Conservation (phyloP, 1,284 basidiomycete species). For the Clitocybe nebularis region DNA sequence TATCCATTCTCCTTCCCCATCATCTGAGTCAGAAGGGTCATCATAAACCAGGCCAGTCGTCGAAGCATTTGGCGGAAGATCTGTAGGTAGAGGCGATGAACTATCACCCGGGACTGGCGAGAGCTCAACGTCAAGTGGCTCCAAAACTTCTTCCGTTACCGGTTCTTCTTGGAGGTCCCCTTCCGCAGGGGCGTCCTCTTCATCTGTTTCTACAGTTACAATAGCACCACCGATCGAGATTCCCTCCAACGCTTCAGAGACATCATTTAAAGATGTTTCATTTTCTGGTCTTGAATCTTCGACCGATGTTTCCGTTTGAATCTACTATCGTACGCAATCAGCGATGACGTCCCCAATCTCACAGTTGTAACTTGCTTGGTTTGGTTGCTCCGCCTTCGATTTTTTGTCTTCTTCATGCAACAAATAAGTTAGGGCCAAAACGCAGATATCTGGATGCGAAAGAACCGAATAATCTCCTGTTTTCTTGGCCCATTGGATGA, state of each 20-base stretch:
- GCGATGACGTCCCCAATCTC: no score
- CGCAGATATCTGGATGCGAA: constrained; percentile 87
- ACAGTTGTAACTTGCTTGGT: constrained; percentile 17
- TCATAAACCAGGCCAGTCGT: constrained; percentile 49
- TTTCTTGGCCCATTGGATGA: constrained; percentile 90
- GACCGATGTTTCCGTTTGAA: neutral
- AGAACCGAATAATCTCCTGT: constrained; percentile 96
- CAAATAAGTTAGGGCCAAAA: constrained; percentile 87
- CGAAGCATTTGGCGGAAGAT: constrained; percentile 2
- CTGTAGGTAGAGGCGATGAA: constrained; percentile 11
- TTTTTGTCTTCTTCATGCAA: constrained; percentile 63
- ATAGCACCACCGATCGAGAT: constrained; percentile 15
- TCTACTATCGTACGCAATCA: constrained; percentile 24
- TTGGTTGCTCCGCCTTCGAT: constrained; percentile 28
- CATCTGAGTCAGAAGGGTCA: constrained; percentile 73
- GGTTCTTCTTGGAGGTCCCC: constrained; percentile 7
- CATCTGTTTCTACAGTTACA: constrained; percentile 12
- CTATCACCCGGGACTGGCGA: constrained; percentile 31
- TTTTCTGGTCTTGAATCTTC: constrained; percentile 12
- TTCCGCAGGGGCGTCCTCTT: constrained; percentile 14
- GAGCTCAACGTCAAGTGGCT: constrained; percentile 47
- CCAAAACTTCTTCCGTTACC: constrained; percentile 27
- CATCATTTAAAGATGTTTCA: neutral
- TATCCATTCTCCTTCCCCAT: constrained; percentile 95
- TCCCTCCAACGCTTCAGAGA: constrained; percentile 19